Base-by-base conservation (phyloP, 257 asterid species). In the Nicotiana attenuata region DNA sequence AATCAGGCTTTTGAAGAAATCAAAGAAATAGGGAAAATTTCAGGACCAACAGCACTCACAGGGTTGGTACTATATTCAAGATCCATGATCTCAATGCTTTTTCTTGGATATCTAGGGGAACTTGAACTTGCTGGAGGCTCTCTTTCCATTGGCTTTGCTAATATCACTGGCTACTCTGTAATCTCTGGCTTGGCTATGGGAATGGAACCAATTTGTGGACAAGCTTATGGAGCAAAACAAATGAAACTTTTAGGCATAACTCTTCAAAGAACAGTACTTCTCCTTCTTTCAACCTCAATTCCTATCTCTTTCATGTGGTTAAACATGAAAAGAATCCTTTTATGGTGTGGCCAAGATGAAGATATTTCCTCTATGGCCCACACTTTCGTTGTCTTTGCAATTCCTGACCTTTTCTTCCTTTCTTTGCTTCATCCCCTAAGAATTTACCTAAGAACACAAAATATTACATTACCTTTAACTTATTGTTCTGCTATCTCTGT, bases 201-300 rank as follows among this genome's bases (percentile, higher is more conserved):
- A 4, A 96, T 96, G 99, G 99, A 96, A 86, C 98, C 99, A 41
- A 92, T 96, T 13, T 94, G 98, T 79, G 98, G 99, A 10, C 99
- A 96, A 76, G 98, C 99, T 6, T 94, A 88, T 80, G 99, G 99
- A 3, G 97, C 97, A 13, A 94, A 91, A 53, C 94, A 93, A 81
- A 94, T 92, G 98, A 96, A 92, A 69, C 93, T 94, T 56, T 87
- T 96, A 1, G 99, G 99, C 16, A 88, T 92, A 4, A 91, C 98
- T 24, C 88, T 96, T n/a, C 99, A 96, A 31, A 89, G 98, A 67
- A 96, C 98, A 0, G 86, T 94, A 26, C 85, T 96, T 22, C 97
- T 96, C 22, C 97, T 96, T 6, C 90, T 94, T 4, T 86, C 99
- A 9, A 82, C 95, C 13, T 89, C 92, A 65, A 50, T 95, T 41